A percentile compares a stretch with the other conserved stretches of the same genome.
These are phyloP conservation scores for Prinsepia uniflora DNA, from an alignment of 306 rosid genomes.

Conservation along the genomic window DNA sequence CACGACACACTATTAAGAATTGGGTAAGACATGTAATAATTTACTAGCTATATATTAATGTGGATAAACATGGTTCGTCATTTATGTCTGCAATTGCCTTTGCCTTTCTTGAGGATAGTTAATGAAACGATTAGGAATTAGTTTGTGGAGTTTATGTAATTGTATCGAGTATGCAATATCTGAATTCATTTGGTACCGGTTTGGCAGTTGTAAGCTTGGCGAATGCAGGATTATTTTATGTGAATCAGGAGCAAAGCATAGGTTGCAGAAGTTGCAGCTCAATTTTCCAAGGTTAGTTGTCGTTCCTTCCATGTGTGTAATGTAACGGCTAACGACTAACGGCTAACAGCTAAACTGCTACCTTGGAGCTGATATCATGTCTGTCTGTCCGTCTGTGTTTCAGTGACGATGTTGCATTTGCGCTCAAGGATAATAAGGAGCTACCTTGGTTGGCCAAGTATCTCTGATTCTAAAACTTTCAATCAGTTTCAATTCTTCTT, in stretches of 20 bases:
- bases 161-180: background rate
- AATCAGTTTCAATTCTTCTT: background rate
- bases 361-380: background rate
- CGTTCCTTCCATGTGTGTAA: too few relatives aligned
- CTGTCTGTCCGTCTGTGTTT: background rate
- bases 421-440: constrained; percentile 75
- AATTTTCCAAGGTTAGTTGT: constrained; percentile 77
- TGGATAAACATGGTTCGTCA: background rate
- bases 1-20: constrained; percentile 71
- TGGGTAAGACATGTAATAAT: constrained; percentile 58
- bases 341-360: background rate
- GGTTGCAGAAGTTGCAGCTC: constrained; percentile 82
- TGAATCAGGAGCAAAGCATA: constrained; percentile 85
- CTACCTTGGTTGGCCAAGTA: constrained; percentile 85
- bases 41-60: background rate
- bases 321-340: too few relatives aligned
- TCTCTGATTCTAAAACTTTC: constrained; percentile 34
- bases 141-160: background rate
- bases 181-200: background rate
- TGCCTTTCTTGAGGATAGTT: background rate
- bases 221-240: constrained; percentile 81
- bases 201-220: constrained; percentile 77
- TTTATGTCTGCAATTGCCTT: background rate
- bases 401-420: constrained; percentile 72
- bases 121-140: background rate